phyloP scores from a whole-genome alignment of 345 rosid genomes.

The Heritiera fomes region DNA sequence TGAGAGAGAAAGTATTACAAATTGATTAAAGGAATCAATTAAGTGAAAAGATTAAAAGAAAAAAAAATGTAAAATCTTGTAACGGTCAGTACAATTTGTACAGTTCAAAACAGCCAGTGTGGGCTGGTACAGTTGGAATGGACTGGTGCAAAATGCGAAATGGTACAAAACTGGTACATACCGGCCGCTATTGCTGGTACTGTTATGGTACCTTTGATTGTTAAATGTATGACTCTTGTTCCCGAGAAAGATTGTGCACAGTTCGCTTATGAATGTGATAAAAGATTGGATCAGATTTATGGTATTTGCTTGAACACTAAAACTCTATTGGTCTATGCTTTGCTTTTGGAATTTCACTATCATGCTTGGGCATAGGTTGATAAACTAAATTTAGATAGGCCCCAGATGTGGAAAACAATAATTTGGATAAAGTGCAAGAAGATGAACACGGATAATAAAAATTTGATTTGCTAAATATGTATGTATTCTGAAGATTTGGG shows the following conservation, averaged over 20 bases:
- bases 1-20: no score
- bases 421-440: not conserved
- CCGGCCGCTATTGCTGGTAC: no score
- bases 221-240: no score
- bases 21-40: no score
- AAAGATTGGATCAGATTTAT: slow-evolving; percentile 7
- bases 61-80: no score
- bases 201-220: no score
- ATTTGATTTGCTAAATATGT: not conserved
- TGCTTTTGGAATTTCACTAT: not conserved
- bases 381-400: not conserved
- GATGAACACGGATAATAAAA: not conserved
- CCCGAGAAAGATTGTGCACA: not conserved
- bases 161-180: no score
- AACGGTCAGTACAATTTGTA: no score
- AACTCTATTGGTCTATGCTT: not conserved
- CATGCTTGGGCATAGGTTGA: not conserved
- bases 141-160: no score
- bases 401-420: not conserved
- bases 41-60: no score
- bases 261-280: not conserved
- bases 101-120: no score
- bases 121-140: no score
- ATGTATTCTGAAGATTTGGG: not conserved
- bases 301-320: not conserved